Evolutionary conservation across 108 stramenopile species (phyloP).

Genomic region (Cyclotella atomus): DNA sequence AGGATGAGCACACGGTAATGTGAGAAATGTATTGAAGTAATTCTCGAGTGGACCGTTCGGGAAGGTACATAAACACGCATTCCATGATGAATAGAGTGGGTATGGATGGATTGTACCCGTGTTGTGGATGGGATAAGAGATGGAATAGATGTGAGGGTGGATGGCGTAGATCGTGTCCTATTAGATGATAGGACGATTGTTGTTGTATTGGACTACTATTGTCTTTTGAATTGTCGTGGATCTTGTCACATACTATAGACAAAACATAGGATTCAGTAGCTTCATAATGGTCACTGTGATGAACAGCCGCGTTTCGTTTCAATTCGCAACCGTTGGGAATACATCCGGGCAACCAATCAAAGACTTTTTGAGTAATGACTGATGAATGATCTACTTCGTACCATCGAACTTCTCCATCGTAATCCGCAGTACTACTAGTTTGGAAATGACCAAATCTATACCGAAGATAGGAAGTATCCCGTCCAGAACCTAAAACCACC

Average conservation of each 20-base stretch:
- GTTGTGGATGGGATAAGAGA: constrained; percentile 48
- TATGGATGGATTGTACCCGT: constrained; percentile 28
- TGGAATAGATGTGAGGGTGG: constrained; percentile 53
- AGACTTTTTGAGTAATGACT: constrained; percentile 69
- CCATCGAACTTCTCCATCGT: constrained; percentile 57
- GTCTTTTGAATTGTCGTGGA: background rate
- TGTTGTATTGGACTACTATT: background rate
- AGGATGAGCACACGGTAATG: background rate
- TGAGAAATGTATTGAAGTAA: constrained; percentile 40
- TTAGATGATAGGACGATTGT: constrained; percentile 46
- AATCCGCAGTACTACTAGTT: background rate
- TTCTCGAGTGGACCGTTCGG: constrained; percentile 39
- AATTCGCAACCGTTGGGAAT: constrained; percentile 29
- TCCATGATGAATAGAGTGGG: constrained; percentile 81
- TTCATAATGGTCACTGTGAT: constrained; percentile 1
- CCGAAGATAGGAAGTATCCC: constrained; percentile 86
- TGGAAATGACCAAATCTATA: constrained; percentile 41
- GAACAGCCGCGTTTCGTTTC: constrained; percentile 19
- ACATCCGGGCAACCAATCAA: constrained; percentile 26
- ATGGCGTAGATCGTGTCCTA: constrained; percentile 66
- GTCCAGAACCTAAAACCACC: constrained; percentile 82
- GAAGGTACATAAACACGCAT: constrained; percentile 87
- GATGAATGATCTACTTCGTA: constrained; percentile 87
- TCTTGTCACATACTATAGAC: constrained; percentile 3
- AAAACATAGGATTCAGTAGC: constrained; percentile 23